Base-by-base conservation (phyloP, 768 basidiomycete species). In the Kwoniella mangroviensis region DNA sequence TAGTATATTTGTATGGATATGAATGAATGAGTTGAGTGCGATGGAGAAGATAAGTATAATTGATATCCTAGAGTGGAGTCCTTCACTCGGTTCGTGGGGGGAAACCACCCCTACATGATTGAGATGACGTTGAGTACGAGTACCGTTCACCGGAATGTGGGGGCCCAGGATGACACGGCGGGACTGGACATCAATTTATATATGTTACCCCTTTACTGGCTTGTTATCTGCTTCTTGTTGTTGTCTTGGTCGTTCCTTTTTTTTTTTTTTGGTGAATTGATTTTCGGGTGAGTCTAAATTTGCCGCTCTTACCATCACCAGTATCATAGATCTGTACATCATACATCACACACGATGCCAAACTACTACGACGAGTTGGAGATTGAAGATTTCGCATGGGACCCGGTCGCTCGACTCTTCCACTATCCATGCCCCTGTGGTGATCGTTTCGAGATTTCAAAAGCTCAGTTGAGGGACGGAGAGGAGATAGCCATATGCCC, bases 351-450 rank as follows among this genome's bases (percentile, higher is more conserved):
- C 62, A 40, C 9, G 45, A 80, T 80, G 79, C 73, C 74, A 42
- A 75, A 72, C 63, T 80, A 74, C 83, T 95, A 98, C 86, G 94
- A 98, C 86, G 95, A 97, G 84, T 89, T 98, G 28, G 94, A 98
- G 82, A 97, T 98, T 63, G 96, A 98, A 80, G 95, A 97, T 79
- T 95, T 97, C 90, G 87, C 85, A 17, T 97, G 93, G 92, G 94
- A 96, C 61, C 71, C 82, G 86, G 87, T 66, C 24, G 88, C 87
- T 65, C 92, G 90, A 79, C 91, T 98, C 4, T 98, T 90, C 79
- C 95, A 98, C 86, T 97, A 95, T 82, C 96, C 95, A 0, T 99
- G 94, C 80, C 95, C 96, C 1, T 98, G 96, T 79, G 96, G 96
- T 10, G 96, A 99, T 84, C 90, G 95, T 52, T 99, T 98, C 85